Base-by-base conservation (phyloP, 495 filamentous ascomycete species). In the Tuber calosporum region DNA sequence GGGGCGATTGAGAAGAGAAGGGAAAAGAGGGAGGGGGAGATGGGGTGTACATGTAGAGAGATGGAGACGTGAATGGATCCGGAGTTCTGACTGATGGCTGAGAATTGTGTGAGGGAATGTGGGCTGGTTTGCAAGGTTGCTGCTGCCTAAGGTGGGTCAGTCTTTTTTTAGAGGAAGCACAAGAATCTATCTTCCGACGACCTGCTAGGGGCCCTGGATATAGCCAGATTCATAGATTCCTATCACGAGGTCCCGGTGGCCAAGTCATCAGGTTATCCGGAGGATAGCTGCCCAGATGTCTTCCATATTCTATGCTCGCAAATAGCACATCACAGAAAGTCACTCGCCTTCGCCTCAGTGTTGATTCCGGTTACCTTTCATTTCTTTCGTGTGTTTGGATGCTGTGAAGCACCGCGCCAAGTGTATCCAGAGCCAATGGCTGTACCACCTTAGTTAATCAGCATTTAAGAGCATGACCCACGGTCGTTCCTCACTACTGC, bases 1-100 rank as follows among this genome's bases (percentile, higher is more conserved):
- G 38, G 37, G 66, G 71, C 13, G 43, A 30, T 34, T 68, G 69
- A 11, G 69, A n/a, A 4, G 69, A 48, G 19, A 39, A 19, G 38
- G 19, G 36, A 34, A 11, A 22, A 1, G 2, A 17, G 37, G 26
- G 38, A 39, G 43, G 39, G 39, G 1, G 1, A 19, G 38, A 3
- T 8, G 53, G 58, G 9, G 67, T 42, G 62, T 42, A 15, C 37
- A 34, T 34, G 26, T 26, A 70, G 48, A 19, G 40, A 37, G 26
- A 74, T 53, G 38, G 37, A 68, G 71, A 62, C 20, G 41, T 20
- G 72, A 62, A 34, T 62, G 34, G 53, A 62, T 34, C 0, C n/a
- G 26, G 53, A 13, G 8, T 3, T 58, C 30, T 30, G n/a, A 8
- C 11, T 58, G n/a, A 26, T 5, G 0, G 53, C n/a, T 58, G n/a